These are phyloP conservation scores for Cryphonectria carpinicola DNA, from an alignment of 2,329 filamentous ascomycete species.

Conservation along the genomic window DNA sequence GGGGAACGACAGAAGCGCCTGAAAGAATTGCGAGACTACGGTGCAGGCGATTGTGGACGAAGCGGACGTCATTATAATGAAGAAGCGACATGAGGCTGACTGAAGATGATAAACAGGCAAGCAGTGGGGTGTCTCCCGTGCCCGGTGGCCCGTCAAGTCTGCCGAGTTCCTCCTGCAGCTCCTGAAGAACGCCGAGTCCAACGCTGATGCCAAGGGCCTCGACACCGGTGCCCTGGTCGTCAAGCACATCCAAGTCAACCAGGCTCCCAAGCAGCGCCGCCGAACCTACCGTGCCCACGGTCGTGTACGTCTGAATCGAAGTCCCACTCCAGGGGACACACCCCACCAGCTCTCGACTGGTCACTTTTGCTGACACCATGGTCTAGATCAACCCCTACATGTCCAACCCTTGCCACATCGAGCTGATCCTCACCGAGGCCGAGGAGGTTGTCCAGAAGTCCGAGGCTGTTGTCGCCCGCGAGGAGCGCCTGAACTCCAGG, in stretches of 20 bases:
- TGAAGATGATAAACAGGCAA: slow-evolving; percentile 68
- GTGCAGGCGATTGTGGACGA: background rate
- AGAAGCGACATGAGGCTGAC: slow-evolving; percentile 4
- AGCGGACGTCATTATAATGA: background rate
- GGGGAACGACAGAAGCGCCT: background rate
- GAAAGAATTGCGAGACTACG: background rate
- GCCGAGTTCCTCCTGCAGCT: slow-evolving; percentile 97
- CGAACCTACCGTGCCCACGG: slow-evolving; percentile 99
- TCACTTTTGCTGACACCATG: slow-evolving; percentile 34
- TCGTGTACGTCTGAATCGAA: slow-evolving; percentile 74
- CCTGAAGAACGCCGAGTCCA: slow-evolving; percentile 96
- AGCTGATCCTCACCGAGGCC: slow-evolving; percentile 98
- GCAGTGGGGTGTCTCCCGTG: slow-evolving; percentile 96
- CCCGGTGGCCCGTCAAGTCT: slow-evolving; percentile 99
- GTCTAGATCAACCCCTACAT: slow-evolving; percentile 99
- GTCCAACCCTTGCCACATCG: slow-evolving; percentile 99
- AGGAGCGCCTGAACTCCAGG: slow-evolving; percentile 78
- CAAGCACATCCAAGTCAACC: slow-evolving; percentile 99
- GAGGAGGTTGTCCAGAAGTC: slow-evolving; percentile 96
- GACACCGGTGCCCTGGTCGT: slow-evolving; percentile 97
- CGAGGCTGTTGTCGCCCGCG: slow-evolving; percentile 66
- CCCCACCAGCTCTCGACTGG: background rate
- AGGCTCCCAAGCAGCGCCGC: slow-evolving; percentile 98
- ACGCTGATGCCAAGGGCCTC: slow-evolving; percentile 95
- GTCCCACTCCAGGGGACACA: slow-evolving; percentile 10